Percentiles rank a stretch among this genome's conserved stretches.
phyloP scores from a whole-genome alignment of 2,329 filamentous ascomycete genomes.

The Gaeumannomyces sp. region DNA sequence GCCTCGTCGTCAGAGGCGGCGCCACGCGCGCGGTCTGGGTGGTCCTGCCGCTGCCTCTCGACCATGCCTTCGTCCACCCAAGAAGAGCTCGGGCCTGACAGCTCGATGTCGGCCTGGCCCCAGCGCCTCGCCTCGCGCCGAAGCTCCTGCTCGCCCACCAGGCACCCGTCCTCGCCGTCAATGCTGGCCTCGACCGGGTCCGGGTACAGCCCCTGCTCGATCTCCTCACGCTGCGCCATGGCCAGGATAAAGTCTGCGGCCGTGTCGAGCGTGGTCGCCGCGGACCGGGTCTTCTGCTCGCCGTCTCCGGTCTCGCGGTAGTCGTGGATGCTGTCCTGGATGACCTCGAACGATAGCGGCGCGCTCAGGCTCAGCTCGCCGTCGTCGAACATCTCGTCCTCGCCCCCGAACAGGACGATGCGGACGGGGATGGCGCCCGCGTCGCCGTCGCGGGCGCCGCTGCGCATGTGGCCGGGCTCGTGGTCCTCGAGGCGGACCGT shows the following conservation, averaged over 20 bases:
- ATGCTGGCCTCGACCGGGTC: no score
- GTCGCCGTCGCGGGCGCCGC: neutral
- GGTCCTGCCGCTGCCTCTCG: neutral
- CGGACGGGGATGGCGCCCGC: neutral
- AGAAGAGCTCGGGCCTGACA: neutral
- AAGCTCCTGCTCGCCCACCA: neutral
- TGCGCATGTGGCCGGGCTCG: neutral
- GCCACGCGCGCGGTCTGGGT: neutral
- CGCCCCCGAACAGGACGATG: neutral
- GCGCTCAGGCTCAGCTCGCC: neutral
- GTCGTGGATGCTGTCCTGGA: neutral
- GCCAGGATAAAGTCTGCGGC: neutral
- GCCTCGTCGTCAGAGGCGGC: constrained; percentile 1
- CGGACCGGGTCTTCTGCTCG: neutral
- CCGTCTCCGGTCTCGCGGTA: neutral
- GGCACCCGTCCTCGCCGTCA: constrained; percentile 1
- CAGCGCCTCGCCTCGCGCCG: neutral
- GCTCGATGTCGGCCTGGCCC: neutral
- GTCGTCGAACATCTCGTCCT: neutral
- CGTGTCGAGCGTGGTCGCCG: neutral
- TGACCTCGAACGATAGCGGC: neutral
- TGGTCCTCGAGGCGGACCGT: neutral
- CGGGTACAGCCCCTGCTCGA: neutral
- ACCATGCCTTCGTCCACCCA: neutral
- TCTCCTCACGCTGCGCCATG: neutral